These are phyloP conservation scores for Penicillium paneum DNA, from an alignment of 2,329 filamentous ascomycete genomes.

Conservation along the genomic window DNA sequence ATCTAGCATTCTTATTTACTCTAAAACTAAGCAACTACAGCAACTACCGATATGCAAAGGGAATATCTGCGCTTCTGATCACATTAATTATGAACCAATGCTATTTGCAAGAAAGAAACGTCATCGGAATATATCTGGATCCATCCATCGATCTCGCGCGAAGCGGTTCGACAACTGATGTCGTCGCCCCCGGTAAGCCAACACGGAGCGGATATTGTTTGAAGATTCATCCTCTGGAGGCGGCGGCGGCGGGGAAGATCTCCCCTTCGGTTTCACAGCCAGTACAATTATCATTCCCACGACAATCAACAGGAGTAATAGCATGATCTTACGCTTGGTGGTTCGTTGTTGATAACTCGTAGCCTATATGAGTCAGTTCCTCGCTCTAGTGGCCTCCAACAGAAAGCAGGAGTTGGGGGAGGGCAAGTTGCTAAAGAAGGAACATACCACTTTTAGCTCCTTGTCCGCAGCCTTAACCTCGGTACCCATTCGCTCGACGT, in stretches of 20 bases:
- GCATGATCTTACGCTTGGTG: constrained; percentile 87
- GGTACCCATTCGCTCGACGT: constrained; percentile 90
- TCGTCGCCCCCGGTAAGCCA: constrained; percentile 22
- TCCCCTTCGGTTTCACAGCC: constrained; percentile 69
- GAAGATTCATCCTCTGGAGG: constrained; percentile 25
- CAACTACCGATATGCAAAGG: background rate
- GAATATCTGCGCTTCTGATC: background rate
- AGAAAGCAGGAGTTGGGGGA: background rate
- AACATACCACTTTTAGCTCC: constrained; percentile 71
- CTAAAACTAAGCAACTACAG: background rate
- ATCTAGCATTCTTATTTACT: background rate
- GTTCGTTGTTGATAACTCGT: constrained; percentile 84
- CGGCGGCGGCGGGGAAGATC: constrained; percentile 22
- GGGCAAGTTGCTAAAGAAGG: background rate
- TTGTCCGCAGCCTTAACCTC: constrained; percentile 92
- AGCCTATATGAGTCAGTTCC: constrained; percentile 44
- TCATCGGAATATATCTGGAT: constrained; percentile 38
- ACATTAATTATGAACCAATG: constrained; percentile 10
- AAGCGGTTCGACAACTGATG: constrained; percentile 23
- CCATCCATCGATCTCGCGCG: constrained; percentile 32
- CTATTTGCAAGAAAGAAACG: constrained; percentile 18
- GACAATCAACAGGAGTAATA: constrained; percentile 81
- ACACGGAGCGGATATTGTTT: constrained; percentile 21
- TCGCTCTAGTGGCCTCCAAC: background rate
- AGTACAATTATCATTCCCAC: constrained; percentile 82